phyloP scores from a whole-genome alignment of 129 eudicot species.

The Helichrysum umbraculigerum region DNA sequence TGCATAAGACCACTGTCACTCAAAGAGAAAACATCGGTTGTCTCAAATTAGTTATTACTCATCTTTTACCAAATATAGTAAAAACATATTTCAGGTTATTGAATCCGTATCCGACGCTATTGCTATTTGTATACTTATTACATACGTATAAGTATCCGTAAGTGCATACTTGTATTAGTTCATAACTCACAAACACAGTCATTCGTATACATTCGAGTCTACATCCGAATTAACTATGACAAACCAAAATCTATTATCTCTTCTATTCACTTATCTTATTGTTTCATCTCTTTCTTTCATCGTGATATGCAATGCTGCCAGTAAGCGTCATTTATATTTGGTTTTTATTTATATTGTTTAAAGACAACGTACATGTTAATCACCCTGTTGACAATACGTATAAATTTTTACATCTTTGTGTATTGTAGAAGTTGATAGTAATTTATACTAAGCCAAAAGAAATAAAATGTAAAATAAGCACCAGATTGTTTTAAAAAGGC shows the following conservation, averaged over 20 bases:
- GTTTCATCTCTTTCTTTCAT: slow-evolving; percentile 29
- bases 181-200: slow-evolving; percentile 11
- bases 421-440: background rate
- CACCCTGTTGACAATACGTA: background rate
- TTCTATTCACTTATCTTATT: slow-evolving; percentile 25
- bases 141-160: slow-evolving; percentile 9
- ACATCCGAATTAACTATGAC: slow-evolving; percentile 17
- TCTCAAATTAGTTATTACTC: slow-evolving; percentile 9
- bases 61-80: slow-evolving; percentile 27
- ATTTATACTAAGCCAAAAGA: background rate
- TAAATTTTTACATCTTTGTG: background rate
- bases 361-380: background rate
- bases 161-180: background rate
- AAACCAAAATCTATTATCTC: slow-evolving; percentile 23
- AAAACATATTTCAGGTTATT: background rate
- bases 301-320: slow-evolving; percentile 29
- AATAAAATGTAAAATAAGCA: background rate
- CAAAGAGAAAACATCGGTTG: slow-evolving; percentile 4
- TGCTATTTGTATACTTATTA: background rate
- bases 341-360: background rate
- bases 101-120: slow-evolving; percentile 19
- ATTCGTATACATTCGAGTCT: background rate
- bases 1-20: slow-evolving; percentile 18
- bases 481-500: background rate
- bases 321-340: background rate